phyloP scores from a whole-genome alignment of 176 grass and related monocot species.

The Pharus latifolius region DNA sequence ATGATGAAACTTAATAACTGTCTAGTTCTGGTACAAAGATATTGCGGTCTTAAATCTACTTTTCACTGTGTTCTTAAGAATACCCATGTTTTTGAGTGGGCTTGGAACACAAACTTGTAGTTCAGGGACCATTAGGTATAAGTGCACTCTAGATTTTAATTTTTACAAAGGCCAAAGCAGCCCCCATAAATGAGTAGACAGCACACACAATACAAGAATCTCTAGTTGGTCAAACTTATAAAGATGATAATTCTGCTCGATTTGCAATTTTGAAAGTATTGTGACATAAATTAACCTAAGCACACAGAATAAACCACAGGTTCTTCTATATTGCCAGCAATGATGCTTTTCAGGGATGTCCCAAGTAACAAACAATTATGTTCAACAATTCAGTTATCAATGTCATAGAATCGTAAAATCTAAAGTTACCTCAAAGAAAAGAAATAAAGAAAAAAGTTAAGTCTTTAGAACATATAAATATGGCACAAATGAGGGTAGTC shows the following conservation, averaged over 20 bases:
- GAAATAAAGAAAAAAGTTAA: neutral
- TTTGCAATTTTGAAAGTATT: neutral
- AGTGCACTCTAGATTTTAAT: neutral
- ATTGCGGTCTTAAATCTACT: neutral
- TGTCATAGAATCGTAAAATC: too few relatives aligned
- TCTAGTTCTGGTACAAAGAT: neutral
- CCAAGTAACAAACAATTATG: neutral
- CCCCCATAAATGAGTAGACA: neutral
- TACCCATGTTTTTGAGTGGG: neutral
- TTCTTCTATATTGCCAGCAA: too few relatives aligned
- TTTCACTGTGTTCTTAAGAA: neutral
- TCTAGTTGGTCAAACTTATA: neutral
- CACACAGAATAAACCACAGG: too few relatives aligned
- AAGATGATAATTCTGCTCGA: slow-evolving; percentile 3
- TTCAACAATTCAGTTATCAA: neutral
- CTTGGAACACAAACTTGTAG: neutral
- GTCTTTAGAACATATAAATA: neutral
- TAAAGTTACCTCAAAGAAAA: too few relatives aligned
- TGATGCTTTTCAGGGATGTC: too few relatives aligned
- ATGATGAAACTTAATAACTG: neutral
- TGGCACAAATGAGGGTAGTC: neutral
- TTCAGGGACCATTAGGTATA: neutral
- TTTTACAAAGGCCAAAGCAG: neutral
- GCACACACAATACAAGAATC: neutral
- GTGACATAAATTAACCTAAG: neutral